Evolutionary conservation across 192 early-diverging fungal species (phyloP), one percentile per base, ranked within the genome.

Genomic region (Coemansia sp.): DNA sequence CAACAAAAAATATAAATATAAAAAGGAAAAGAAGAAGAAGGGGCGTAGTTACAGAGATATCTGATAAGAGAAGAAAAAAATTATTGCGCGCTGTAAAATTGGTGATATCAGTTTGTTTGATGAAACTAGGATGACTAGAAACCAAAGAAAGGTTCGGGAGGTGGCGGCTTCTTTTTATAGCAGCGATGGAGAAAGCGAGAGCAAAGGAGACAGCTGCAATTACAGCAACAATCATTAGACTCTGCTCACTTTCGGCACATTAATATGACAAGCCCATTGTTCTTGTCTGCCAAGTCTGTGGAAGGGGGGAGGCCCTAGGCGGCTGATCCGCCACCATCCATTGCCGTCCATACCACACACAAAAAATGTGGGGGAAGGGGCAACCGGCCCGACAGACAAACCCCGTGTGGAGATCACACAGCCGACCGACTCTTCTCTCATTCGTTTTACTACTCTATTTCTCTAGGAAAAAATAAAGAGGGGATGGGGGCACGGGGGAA

Each of bases 171-270:
- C 12, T 18, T 60, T 60, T 60, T 60, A 60, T 60, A 60, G 27
- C 55, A 59, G 11, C 11, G 52, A 54, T 22, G 47, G 20, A 51
- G 36, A 27, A 1, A 54, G 27, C 1, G 10, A 49, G 47, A 49
- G 18, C 47, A 8, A 20, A n/a, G 49, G 6, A 2, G 22, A 1
- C 49, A 54, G 41, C 12, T 91, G 89, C 67, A 79, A 75, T 9
- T 90, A 87, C 74, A 90, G 90, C 71, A 29, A 86, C 33, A 43
- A 82, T 34, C 87, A 15, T 7, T 60, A 60, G 57, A 24, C 52
- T 34, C 86, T 34, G 29, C 57, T 60, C 57, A 34, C 31, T 60
- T 60, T 60, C 57, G 31, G 57, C 57, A n/a, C 16, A 36, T 60
- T 60, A 34, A 60, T 60, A 18, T 34, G 55, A 59, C 31, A 38